Conservation (phyloP, 208 protist genomes). For the Herpetomonas tarakana region DNA sequence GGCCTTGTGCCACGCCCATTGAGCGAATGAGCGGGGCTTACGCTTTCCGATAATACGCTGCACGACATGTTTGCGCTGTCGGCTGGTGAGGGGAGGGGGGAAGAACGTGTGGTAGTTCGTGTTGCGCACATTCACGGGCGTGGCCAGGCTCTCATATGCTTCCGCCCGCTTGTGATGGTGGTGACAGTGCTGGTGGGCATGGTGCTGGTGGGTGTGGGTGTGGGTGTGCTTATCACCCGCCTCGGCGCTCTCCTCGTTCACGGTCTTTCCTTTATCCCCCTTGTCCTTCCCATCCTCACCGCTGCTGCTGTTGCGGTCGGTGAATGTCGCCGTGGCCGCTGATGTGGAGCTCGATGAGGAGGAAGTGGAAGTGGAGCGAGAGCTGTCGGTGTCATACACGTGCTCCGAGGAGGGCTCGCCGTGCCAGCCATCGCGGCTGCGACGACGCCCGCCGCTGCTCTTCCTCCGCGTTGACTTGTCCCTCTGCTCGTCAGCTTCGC, state of each 20-base stretch:
- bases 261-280: not conserved
- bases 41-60: conserved; percentile 24
- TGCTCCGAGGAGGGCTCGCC: too few relatives aligned
- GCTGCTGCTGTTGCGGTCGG: not conserved
- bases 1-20: conserved; percentile 39
- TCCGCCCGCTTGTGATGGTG: conserved; percentile 7
- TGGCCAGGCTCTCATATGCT: conserved; percentile 1
- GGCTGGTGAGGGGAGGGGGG: conserved; percentile 23
- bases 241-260: too few relatives aligned
- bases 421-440: not conserved
- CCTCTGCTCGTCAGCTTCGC: not conserved
- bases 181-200: not conserved
- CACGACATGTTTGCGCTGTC: conserved; percentile 25
- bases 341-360: too few relatives aligned
- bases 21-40: conserved; percentile 22
- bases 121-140: conserved; percentile 26
- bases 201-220: not conserved
- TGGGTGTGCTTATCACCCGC: not conserved
- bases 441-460: too few relatives aligned
- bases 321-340: too few relatives aligned
- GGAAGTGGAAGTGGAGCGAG: not conserved
- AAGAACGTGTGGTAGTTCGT: conserved; percentile 55
- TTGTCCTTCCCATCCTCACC: not conserved
- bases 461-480: too few relatives aligned
- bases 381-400: not conserved